Conservation (phyloP, 768 basidiomycete genomes). For the Leccinum rimulosum region DNA sequence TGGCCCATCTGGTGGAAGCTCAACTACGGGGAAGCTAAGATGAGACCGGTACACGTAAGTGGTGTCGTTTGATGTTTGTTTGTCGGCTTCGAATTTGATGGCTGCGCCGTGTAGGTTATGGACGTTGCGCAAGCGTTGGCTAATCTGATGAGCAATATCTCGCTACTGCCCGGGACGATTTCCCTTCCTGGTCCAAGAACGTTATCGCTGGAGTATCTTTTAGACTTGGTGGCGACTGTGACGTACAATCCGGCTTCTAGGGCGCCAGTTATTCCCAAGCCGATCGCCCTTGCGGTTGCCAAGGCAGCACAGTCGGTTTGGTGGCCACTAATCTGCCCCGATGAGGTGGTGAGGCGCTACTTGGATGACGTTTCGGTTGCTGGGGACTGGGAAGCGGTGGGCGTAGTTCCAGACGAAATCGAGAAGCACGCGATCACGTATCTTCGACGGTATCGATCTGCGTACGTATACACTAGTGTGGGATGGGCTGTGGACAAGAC, state of each 20-base stretch:
- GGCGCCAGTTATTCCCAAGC: slow-evolving; percentile 76
- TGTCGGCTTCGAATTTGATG: slow-evolving; percentile 15
- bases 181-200: slow-evolving; percentile 88
- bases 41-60: slow-evolving; percentile 89
- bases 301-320: slow-evolving; percentile 63
- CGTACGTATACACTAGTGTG: slow-evolving; percentile 54
- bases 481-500: neutral
- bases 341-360: slow-evolving; percentile 86
- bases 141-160: slow-evolving; percentile 60
- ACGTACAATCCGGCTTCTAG: slow-evolving; percentile 73
- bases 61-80: slow-evolving; percentile 19
- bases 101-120: slow-evolving; percentile 55
- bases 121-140: slow-evolving; percentile 91
- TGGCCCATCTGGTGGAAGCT: slow-evolving; percentile 95
- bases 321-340: slow-evolving; percentile 92
- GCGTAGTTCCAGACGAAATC: slow-evolving; percentile 78
- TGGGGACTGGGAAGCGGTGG: slow-evolving; percentile 83
- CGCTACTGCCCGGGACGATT: slow-evolving; percentile 64
- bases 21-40: slow-evolving; percentile 82
- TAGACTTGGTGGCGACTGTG: slow-evolving; percentile 74
- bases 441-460: slow-evolving; percentile 83
- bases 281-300: slow-evolving; percentile 61
- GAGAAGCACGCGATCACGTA: slow-evolving; percentile 89
- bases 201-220: slow-evolving; percentile 76
- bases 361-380: slow-evolving; percentile 73